Conservation (phyloP, 345 rosid genomes). For the Stellera chamaejasme region DNA sequence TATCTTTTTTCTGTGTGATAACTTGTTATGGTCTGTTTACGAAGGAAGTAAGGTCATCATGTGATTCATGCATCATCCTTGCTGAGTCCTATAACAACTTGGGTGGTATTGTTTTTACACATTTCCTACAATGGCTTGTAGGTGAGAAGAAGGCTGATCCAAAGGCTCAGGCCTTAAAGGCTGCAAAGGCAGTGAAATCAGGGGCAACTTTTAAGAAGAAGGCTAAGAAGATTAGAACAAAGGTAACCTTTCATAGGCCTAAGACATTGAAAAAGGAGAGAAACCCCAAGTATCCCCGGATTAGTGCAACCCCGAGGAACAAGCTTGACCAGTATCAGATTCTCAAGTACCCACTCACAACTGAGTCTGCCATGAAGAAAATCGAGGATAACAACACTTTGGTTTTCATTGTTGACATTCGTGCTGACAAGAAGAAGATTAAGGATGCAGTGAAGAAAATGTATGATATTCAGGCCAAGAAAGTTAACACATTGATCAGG, state of each 20-base stretch:
- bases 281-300: conserved; percentile 65
- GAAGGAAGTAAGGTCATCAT: no score
- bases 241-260: conserved; percentile 91
- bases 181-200: conserved; percentile 57
- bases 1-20: no score
- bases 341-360: conserved; percentile 52
- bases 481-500: conserved; percentile 66
- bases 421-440: conserved; percentile 9
- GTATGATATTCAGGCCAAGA: conserved; percentile 57
- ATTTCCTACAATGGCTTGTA: background rate
- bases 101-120: no score
- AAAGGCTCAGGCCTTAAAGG: conserved; percentile 50
- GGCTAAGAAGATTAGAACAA: conserved; percentile 68
- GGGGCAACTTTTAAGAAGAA: conserved; percentile 51
- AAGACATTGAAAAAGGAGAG: conserved; percentile 79
- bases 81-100: no score
- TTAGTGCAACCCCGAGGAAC: conserved; percentile 63
- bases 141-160: conserved; percentile 33
- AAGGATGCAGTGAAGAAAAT: conserved; percentile 59
- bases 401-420: conserved; percentile 15
- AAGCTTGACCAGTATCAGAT: conserved; percentile 10
- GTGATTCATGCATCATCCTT: no score
- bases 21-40: no score
- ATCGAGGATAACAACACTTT: conserved; percentile 61
- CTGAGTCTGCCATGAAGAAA: conserved; percentile 67